phyloP scores from a whole-genome alignment of 2,329 filamentous ascomycete species.

The Hymenoscyphus infarciens region DNA sequence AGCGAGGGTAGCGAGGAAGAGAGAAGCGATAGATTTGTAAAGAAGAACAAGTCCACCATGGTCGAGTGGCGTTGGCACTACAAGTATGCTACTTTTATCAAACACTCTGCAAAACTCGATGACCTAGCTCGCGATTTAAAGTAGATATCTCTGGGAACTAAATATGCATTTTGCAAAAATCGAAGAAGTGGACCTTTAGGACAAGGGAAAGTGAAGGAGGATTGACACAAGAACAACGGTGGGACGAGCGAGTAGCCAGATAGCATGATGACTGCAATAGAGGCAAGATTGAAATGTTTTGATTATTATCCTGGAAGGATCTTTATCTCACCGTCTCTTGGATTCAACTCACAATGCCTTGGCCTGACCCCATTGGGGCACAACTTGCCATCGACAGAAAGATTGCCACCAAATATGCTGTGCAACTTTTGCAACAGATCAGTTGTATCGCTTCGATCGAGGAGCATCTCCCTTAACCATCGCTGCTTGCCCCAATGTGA shows the following conservation, averaged over 20 bases:
- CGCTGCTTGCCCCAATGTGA: conserved; percentile 33
- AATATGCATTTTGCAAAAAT: too few species aligned
- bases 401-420: conserved; percentile 24
- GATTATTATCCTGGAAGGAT: conserved; percentile 20
- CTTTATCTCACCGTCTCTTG: conserved; percentile 30
- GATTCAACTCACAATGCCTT: conserved; percentile 23
- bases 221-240: too few species aligned
- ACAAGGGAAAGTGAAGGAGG: too few species aligned
- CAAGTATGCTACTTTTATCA: background rate
- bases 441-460: conserved; percentile 28
- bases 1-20: background rate
- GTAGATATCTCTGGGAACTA: too few species aligned
- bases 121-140: too few species aligned
- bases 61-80: background rate
- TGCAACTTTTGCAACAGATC: conserved; percentile 25
- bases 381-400: conserved; percentile 26
- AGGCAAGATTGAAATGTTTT: background rate
- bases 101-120: too few species aligned
- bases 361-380: conserved; percentile 18
- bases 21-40: background rate
- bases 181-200: too few species aligned
- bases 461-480: conserved; percentile 32
- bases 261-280: background rate
- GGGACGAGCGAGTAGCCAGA: too few species aligned
- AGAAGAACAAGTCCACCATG: background rate